Evolutionary conservation across 257 asterid genomes (phyloP).

Genomic region (Solanum peruvianum): DNA sequence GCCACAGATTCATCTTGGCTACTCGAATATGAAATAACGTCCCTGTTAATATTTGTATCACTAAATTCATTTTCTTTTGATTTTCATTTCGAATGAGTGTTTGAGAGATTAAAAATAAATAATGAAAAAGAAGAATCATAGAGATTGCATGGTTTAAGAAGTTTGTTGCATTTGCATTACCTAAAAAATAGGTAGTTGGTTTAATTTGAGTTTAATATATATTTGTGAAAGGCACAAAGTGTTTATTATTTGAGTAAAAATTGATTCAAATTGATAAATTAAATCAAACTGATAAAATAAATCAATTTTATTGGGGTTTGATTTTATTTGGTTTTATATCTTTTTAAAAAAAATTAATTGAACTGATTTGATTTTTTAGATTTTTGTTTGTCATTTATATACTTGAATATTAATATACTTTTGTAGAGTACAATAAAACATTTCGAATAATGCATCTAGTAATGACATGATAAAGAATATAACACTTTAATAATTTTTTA

Average conservation of each 20-base stretch:
- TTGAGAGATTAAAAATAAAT: not conserved
- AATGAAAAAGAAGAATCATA: not conserved
- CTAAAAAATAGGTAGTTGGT: conserved; percentile 3
- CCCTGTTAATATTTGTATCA: conserved; percentile 52
- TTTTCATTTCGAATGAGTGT: not conserved
- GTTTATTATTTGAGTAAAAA: not conserved
- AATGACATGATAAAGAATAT: not conserved
- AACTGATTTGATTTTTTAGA: not conserved
- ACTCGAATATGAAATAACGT: conserved; percentile 32
- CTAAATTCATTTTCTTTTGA: conserved; percentile 31
- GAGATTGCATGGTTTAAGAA: conserved; percentile 14
- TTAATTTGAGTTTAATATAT: not conserved
- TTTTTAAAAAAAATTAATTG: not conserved
- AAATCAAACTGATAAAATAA: not conserved
- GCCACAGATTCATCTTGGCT: conserved; percentile 28
- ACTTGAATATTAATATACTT: not conserved
- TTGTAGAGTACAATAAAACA: not conserved
- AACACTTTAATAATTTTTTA: too few species aligned
- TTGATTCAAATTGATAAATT: not conserved
- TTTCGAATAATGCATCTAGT: not conserved
- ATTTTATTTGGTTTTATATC: not conserved
- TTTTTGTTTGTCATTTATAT: not conserved
- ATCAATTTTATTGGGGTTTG: not conserved
- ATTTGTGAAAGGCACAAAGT: not conserved
- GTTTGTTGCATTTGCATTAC: conserved; percentile 19